These are phyloP conservation scores for Acrodontium crateriforme DNA, from an alignment of 2,329 filamentous ascomycete genomes.

Conservation along the genomic window DNA sequence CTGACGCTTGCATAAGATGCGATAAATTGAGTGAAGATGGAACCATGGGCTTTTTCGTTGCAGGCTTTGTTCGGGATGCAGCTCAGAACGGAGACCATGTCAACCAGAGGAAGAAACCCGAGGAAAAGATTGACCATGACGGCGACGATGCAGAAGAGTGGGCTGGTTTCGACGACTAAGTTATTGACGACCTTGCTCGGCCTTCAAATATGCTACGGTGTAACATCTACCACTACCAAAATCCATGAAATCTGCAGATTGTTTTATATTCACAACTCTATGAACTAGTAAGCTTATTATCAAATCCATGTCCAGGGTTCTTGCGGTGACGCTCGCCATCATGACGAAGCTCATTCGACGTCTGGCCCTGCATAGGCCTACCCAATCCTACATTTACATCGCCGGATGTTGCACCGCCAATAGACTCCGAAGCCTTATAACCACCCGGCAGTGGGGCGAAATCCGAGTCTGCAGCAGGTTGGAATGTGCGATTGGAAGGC, in stretches of 20 bases:
- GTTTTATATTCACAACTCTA: too few species aligned
- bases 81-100: background rate
- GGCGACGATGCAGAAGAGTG: conserved; percentile 22
- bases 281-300: background rate
- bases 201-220: too few species aligned
- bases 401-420: conserved; percentile 38
- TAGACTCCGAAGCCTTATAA: conserved; percentile 31
- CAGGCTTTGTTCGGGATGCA: conserved; percentile 58
- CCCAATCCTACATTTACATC: conserved; percentile 42
- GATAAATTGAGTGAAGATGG: conserved; percentile 69
- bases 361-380: conserved; percentile 37
- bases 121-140: conserved; percentile 3
- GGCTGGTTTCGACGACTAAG: conserved; percentile 20
- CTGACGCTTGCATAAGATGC: conserved; percentile 68
- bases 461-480: conserved; percentile 26
- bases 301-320: conserved; percentile 19
- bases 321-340: conserved; percentile 31
- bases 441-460: conserved; percentile 28
- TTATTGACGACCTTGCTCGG: background rate
- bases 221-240: too few species aligned
- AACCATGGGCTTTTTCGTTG: conserved; percentile 92
- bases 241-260: too few species aligned
- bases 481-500: conserved; percentile 34
- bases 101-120: conserved; percentile 6
- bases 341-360: conserved; percentile 33